Evolutionary conservation across 768 basidiomycete species (phyloP), one percentile per base, ranked within the genome.

Genomic region (Zangia roseola): DNA sequence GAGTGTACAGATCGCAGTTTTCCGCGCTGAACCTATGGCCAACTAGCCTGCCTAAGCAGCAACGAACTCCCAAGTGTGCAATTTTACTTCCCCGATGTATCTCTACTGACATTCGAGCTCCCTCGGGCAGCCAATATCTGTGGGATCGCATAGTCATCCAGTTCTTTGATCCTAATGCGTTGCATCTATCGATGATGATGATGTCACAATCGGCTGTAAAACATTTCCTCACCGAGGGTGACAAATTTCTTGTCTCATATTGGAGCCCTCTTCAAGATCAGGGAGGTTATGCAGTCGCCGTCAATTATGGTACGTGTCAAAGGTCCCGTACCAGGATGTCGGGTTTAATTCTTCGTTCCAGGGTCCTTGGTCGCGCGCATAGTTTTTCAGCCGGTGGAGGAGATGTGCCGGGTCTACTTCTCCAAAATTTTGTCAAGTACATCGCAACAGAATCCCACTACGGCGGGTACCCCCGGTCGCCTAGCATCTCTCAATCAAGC

Each of bases 371-470:
- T 97, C 21, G 95, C 94, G 6, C 84, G 97, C 16, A 88, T 98
- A 49, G 62, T 94, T 21, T 95, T 98, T 63, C 95, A 97, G 58
- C 97, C 97, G 0, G 81, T 97, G 21, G 97, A 99, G 68, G 97
- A 99, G 69, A 87, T 90, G 1, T 80, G 87, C 2, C 84, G 94
- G 1, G 75, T 97, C 4, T 92, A 86, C 69, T 97, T 97, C 69
- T 94, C 95, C 2, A 85, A 75, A 45, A 77, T 73, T 50, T 74
- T 72, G 52, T 80, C 65, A 48, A 62, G 58, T 9, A 53, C 54
- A 17, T 46, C 42, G 41, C 51, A 53, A 40, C 39, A 54, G 23
- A 39, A 21, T 17, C 34, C 42, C 5, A 19, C 43, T 7, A 43
- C 42, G 7, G 39, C 36, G 16, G 17, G 19, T 26, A 48, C 39